Percentiles rank a stretch among this genome's conserved stretches.
phyloP scores from a whole-genome alignment of 208 protist genomes.

The Trypanosoma rangeli region DNA sequence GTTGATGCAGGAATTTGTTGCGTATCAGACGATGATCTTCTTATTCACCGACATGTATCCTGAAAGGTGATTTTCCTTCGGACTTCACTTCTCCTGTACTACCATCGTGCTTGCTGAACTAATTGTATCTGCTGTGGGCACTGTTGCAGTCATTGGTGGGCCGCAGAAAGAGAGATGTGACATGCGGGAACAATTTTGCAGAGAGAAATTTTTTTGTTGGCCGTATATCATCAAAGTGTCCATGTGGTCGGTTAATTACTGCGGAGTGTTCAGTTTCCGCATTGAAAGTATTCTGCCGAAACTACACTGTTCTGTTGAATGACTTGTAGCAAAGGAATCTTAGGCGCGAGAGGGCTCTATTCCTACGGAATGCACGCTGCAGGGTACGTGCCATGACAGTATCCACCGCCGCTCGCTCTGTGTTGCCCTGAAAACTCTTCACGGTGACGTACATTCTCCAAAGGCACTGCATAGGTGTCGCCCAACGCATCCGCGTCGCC shows the following conservation, averaged over 20 bases:
- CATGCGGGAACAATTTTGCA: background rate
- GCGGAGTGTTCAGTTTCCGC: slow-evolving; percentile 64
- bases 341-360: slow-evolving; percentile 40
- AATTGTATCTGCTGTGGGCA: background rate
- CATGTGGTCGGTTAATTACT: slow-evolving; percentile 60
- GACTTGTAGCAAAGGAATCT: slow-evolving; percentile 38
- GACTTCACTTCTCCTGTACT: background rate
- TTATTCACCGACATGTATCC: background rate
- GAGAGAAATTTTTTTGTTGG: slow-evolving; percentile 15
- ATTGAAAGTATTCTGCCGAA: slow-evolving; percentile 61
- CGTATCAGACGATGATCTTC: background rate
- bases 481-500: slow-evolving; percentile 63
- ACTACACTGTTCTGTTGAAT: slow-evolving; percentile 55
- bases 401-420: slow-evolving; percentile 37
- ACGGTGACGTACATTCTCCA: slow-evolving; percentile 75
- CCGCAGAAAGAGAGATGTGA: background rate
- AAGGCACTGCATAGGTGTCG: slow-evolving; percentile 78
- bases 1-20: background rate
- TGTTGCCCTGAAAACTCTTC: slow-evolving; percentile 58
- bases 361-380: slow-evolving; percentile 54
- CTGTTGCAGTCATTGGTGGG: background rate
- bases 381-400: slow-evolving; percentile 26
- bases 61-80: background rate
- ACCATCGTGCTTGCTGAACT: background rate
- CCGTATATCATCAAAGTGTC: slow-evolving; percentile 42